Evolutionary conservation across 2,329 filamentous ascomycete genomes (phyloP), one percentile per base, ranked within the genome.

Genomic region (Xylaria polymorpha): DNA sequence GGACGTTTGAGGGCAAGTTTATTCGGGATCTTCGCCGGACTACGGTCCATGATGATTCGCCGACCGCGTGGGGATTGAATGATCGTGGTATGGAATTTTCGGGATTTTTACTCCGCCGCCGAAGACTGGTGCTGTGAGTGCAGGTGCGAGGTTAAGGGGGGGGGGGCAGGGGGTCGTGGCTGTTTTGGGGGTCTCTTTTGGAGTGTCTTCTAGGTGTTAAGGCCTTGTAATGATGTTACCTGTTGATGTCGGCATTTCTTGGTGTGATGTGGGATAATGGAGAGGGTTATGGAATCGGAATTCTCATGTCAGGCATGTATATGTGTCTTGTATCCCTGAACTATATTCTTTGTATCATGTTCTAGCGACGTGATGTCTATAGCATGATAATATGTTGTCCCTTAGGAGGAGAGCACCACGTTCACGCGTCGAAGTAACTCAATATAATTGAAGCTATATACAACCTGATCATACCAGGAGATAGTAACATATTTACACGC

Each of bases 11-110:
- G 69, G 83, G 84, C 0, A 83, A 81, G 73, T 85, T 81, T 73
- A 79, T 75, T 67, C 79, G 86, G 46, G 87, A 90, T 75, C 81
- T 90, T 82, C 78, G 88, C 56, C 79, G 88, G 68, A 84, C 85
- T 5, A 89, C 86, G 0, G 86, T 89, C 1, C 84, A 88, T 74
- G 87, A 83, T 59, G 76, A 77, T 46, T 77, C 80, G 4, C 63
- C 74, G 1, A 75, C 75, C 4, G 82, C 80, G 0, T 83, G 80
- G 79, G 82, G 82, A 0, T 55, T 79, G 12, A 83, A 84, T 39
- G 69, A 55, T 0, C 68, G 66, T 18, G 73, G 73, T 0, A 64
- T 62, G 20, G 67, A 60, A 37, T 77, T 61, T 18, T 44, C 60
- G 12, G 51, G 51, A 0, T 70, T 67, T 50, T 61, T 22, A 55